phyloP scores from a whole-genome alignment of 805 yeast genomes.

The Tetrapisispora pingtungensis region DNA sequence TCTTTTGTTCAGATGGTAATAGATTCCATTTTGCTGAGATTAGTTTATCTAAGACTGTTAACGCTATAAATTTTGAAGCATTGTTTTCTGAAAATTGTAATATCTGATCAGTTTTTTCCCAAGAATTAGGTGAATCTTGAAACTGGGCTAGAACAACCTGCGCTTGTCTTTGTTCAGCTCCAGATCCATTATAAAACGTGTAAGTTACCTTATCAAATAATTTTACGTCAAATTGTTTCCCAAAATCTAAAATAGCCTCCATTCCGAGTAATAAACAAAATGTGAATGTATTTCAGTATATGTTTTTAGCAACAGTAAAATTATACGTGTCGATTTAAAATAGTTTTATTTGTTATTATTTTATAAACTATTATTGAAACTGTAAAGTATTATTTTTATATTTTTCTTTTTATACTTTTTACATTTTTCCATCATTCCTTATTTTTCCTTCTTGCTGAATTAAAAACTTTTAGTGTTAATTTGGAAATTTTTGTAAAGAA shows the following conservation, averaged over 20 bases:
- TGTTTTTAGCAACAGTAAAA: too few species aligned
- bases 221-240: constrained; percentile 65
- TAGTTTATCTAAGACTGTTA: constrained; percentile 77
- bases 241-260: constrained; percentile 81
- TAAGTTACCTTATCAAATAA: constrained; percentile 75
- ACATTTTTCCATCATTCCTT: too few species aligned
- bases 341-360: too few species aligned
- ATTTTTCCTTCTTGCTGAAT: too few species aligned
- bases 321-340: too few species aligned
- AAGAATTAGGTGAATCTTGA: constrained; percentile 85
- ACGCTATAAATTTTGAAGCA: constrained; percentile 83
- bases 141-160: constrained; percentile 64
- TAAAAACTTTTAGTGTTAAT: too few species aligned
- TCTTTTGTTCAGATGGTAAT: constrained; percentile 73
- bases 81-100: constrained; percentile 64
- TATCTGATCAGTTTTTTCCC: constrained; percentile 86
- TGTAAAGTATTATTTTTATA: too few species aligned
- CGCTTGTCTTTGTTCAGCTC: constrained; percentile 53
- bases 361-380: too few species aligned
- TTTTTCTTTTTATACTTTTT: too few species aligned
- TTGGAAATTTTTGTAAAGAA: too few species aligned
- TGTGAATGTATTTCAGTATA: too few species aligned
- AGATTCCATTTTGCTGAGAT: constrained; percentile 87
- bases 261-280: too few species aligned
- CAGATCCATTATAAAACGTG: constrained; percentile 69